Conservation (phyloP, 495 filamentous ascomycete species). For the Penicillium goetzii region DNA sequence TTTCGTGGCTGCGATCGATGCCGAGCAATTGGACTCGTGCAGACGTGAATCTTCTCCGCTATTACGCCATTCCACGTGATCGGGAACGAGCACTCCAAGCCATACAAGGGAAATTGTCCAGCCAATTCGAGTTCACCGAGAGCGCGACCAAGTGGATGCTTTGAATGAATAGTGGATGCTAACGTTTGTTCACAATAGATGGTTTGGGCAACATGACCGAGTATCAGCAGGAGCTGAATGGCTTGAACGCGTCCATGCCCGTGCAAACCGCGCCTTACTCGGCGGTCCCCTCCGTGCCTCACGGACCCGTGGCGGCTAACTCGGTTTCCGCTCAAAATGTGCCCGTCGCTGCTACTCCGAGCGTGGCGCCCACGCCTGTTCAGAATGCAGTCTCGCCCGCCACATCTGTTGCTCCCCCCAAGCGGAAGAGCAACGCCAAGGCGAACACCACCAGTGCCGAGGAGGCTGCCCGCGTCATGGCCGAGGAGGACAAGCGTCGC, state of each 20-base stretch:
- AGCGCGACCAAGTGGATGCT: slow-evolving; percentile 15
- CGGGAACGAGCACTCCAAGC: background rate
- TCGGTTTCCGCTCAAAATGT: slow-evolving; percentile 30
- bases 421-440: slow-evolving; percentile 49
- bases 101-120: slow-evolving; percentile 2
- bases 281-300: slow-evolving; percentile 28
- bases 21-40: slow-evolving; percentile 28
- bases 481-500: slow-evolving; percentile 96
- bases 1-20: slow-evolving; percentile 20
- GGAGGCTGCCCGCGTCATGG: slow-evolving; percentile 66
- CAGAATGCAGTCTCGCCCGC: slow-evolving; percentile 21
- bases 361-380: slow-evolving; percentile 26
- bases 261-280: slow-evolving; percentile 38
- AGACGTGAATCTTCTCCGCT: slow-evolving; percentile 32
- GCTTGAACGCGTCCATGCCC: slow-evolving; percentile 29
- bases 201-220: slow-evolving; percentile 45
- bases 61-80: slow-evolving; percentile 54
- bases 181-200: slow-evolving; percentile 28
- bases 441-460: slow-evolving; percentile 39
- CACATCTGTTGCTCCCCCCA: slow-evolving; percentile 31
- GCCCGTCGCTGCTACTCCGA: slow-evolving; percentile 27
- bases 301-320: slow-evolving; percentile 23
- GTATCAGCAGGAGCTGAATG: slow-evolving; percentile 38
- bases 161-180: slow-evolving; percentile 19
- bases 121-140: slow-evolving; percentile 17